phyloP scores from a whole-genome alignment of 2,329 filamentous ascomycete genomes.

The Sarocladiaceae sp. region DNA sequence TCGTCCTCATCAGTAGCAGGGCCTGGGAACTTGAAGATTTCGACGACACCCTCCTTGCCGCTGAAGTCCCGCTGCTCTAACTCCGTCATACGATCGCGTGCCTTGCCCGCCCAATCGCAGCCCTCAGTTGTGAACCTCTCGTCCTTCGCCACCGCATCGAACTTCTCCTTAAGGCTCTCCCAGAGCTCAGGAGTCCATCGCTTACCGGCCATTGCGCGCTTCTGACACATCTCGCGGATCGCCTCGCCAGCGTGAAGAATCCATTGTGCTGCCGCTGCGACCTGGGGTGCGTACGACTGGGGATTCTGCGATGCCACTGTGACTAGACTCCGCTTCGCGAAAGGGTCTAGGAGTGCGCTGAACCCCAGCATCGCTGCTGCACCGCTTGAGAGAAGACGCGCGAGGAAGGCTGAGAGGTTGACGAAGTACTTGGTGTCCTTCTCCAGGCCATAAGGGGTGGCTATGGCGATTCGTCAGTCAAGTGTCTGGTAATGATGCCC shows the following conservation, averaged over 20 bases:
- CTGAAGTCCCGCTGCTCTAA: background rate
- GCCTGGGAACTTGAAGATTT: too few species aligned
- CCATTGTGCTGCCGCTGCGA: conserved; percentile 6
- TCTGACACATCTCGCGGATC: conserved; percentile 5
- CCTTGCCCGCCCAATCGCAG: background rate
- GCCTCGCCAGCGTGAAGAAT: conserved; percentile 6
- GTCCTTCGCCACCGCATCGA: background rate
- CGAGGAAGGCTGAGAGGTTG: conserved; percentile 10
- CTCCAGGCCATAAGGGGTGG: background rate
- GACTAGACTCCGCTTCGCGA: background rate
- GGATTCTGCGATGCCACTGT: conserved; percentile 2
- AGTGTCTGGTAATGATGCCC: background rate
- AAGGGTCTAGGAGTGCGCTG: conserved; percentile 4
- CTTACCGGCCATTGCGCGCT: conserved; percentile 1
- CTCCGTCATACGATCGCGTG: background rate
- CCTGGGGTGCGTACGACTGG: conserved; percentile 1
- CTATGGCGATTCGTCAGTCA: background rate
- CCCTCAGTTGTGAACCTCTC: background rate
- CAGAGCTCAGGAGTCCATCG: conserved; percentile 9
- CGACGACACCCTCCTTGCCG: too few species aligned
- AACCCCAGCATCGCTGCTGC: background rate
- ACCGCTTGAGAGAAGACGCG: conserved; percentile 3
- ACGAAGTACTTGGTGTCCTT: background rate
- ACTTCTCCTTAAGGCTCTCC: conserved; percentile 6
- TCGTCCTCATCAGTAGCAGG: too few species aligned